These are phyloP conservation scores for Taiwanofungus camphoratus DNA, from an alignment of 1,284 basidiomycete species.

Conservation along the genomic window DNA sequence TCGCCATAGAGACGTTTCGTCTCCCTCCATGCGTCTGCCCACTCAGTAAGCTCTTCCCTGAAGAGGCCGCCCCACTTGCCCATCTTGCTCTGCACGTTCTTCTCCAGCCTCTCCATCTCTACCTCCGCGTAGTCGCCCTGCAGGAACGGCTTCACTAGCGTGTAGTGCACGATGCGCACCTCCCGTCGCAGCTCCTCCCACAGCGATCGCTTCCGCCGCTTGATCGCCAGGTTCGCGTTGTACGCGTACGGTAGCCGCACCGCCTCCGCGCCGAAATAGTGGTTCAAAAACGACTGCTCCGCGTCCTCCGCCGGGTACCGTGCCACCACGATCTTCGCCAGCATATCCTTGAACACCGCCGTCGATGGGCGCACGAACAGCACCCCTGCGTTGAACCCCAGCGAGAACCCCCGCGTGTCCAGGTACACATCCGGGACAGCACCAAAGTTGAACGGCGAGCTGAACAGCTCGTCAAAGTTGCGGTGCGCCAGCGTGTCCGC, in stretches of 20 bases:
- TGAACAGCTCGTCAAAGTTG: constrained; percentile 42
- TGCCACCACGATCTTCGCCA: constrained; percentile 29
- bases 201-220: constrained; percentile 28
- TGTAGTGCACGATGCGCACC: constrained; percentile 38
- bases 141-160: constrained; percentile 37
- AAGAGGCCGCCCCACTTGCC: constrained; percentile 17
- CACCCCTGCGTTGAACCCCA: constrained; percentile 40
- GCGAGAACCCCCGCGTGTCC: constrained; percentile 29
- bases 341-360: constrained; percentile 32
- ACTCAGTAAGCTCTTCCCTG: constrained; percentile 28
- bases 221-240: constrained; percentile 42
- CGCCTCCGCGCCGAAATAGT: constrained; percentile 34
- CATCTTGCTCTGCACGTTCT: constrained; percentile 18
- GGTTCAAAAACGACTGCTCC: constrained; percentile 42
- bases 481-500: constrained; percentile 37
- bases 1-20: constrained; percentile 20
- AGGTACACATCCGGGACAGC: constrained; percentile 38
- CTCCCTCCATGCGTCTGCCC: constrained; percentile 27
- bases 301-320: constrained; percentile 31
- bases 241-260: constrained; percentile 39
- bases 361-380: constrained; percentile 32
- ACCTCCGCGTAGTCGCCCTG: constrained; percentile 22
- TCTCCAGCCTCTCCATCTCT: constrained; percentile 19
- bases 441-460: constrained; percentile 36
- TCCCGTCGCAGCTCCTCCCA: constrained; percentile 31